Base-by-base conservation (phyloP, 2,329 filamentous ascomycete genomes). In the Cadophora sp. region DNA sequence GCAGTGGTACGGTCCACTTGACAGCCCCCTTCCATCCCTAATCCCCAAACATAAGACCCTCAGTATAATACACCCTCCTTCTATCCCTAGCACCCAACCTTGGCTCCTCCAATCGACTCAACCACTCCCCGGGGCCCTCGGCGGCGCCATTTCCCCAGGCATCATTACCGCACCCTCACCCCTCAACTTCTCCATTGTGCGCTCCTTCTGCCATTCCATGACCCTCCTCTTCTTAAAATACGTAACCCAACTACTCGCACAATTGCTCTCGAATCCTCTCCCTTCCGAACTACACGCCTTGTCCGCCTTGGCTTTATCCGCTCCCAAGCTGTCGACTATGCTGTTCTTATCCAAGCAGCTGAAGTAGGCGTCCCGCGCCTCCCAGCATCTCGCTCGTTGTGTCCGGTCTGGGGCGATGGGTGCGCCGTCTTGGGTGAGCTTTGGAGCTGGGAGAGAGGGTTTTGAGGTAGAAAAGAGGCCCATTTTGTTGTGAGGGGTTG, bases 211-310 rank as follows among this genome's bases (percentile, higher is more conserved):
- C 76, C 92, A 86, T 74, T 99, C 96, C 81, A 96, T 95, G 43
- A 98, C 93, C 75, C 96, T 86, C 81, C 94, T 91, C 80, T 97
- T 94, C 84, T 98, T 97, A 82, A 99, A 99, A 80, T 99, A 98
- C 81, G 94, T 93, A 68, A 97, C 96, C 96, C 96, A 99, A 77
- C 94, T 94, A 67, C 84, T 86, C 20, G 94, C 93, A 79, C 96
- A 99, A 77, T 95, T 92, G 73, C 85, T 85, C 81, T 97, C 93
- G 76, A 98, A 97, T 66, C 83, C 85, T 62, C 80, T 81, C 61
- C 88, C 80, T 74, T 92, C 86, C 59, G 80, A 79, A 43, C 82
- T 82, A 76, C 91, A 94, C 62, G 84, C 82, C 70, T 83, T 84
- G 69, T 81, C 80, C 64, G 83, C 85, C 66, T 85, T 85, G 65